Evolutionary conservation across 2,329 filamentous ascomycete genomes (phyloP).

Genomic region (Beauveria medogensis): DNA sequence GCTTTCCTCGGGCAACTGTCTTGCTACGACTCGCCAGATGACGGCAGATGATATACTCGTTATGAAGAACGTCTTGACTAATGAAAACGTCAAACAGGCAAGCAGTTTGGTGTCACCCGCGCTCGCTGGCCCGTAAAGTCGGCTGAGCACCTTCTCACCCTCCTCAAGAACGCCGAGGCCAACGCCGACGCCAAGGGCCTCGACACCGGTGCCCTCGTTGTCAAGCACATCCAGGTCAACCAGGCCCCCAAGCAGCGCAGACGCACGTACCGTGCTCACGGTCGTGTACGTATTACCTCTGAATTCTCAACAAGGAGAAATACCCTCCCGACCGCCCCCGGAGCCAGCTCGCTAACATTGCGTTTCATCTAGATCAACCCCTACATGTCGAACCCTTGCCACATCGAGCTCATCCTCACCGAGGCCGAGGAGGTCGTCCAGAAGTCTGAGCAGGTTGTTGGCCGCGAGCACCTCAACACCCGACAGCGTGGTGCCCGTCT

Average conservation of each 20-base stretch:
- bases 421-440: slow-evolving; percentile 93
- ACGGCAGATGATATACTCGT: background rate
- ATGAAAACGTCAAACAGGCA: slow-evolving; percentile 55
- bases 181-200: slow-evolving; percentile 96
- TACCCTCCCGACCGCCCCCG: too few species aligned
- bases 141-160: slow-evolving; percentile 92
- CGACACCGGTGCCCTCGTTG: slow-evolving; percentile 91
- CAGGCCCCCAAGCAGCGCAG: slow-evolving; percentile 99
- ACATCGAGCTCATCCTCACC: slow-evolving; percentile 99
- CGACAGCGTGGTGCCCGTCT: slow-evolving; percentile 78
- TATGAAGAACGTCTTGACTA: slow-evolving; percentile 15
- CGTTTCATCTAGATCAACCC: slow-evolving; percentile 75
- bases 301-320: background rate
- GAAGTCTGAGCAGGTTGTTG: slow-evolving; percentile 80
- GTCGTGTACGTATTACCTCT: slow-evolving; percentile 69
- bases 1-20: background rate
- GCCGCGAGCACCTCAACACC: slow-evolving; percentile 65
- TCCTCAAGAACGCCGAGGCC: slow-evolving; percentile 95
- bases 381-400: slow-evolving; percentile 99
- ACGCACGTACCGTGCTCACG: slow-evolving; percentile 99
- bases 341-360: background rate
- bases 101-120: slow-evolving; percentile 96
- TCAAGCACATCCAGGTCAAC: slow-evolving; percentile 99
- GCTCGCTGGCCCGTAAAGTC: slow-evolving; percentile 99
- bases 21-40: background rate